Conservation (phyloP, 768 basidiomycete genomes). For the Hericium alpestre region DNA sequence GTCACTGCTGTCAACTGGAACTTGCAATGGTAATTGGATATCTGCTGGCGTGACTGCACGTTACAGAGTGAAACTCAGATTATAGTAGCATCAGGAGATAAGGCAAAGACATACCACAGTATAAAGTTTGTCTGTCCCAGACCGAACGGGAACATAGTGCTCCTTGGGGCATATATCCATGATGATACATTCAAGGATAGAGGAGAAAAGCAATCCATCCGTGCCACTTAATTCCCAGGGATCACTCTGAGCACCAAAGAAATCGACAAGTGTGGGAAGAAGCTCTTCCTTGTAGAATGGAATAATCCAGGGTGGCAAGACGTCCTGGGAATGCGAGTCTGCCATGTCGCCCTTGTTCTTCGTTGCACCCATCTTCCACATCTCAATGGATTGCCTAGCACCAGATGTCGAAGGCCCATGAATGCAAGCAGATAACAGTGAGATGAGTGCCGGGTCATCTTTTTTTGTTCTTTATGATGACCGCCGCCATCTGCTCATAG, state of each 20-base stretch:
- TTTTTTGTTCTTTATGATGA: no score
- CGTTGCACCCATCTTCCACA: no score
- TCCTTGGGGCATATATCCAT: not conserved
- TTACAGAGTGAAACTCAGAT: not conserved
- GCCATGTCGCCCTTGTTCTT: no score
- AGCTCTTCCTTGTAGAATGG: not conserved
- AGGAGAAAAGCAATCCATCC: not conserved
- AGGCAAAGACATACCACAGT: not conserved
- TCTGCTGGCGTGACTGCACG: not conserved
- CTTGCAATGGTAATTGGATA: not conserved
- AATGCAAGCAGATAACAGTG: no score
- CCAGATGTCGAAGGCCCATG: no score
- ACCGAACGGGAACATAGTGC: not conserved
- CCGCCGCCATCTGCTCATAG: no score
- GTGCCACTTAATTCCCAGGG: not conserved
- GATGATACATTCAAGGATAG: not conserved
- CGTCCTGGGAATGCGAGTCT: no score
- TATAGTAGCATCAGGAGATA: no score
- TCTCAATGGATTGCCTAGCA: no score
- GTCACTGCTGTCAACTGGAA: not conserved
- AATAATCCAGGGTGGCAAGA: no score
- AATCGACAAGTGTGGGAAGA: not conserved
- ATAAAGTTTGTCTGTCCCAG: not conserved
- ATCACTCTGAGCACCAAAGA: not conserved
- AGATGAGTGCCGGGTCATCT: no score